Evolutionary conservation across 495 filamentous ascomycete genomes (phyloP), one percentile per base, ranked within the genome.

Genomic region (Cladorrhinum samala): DNA sequence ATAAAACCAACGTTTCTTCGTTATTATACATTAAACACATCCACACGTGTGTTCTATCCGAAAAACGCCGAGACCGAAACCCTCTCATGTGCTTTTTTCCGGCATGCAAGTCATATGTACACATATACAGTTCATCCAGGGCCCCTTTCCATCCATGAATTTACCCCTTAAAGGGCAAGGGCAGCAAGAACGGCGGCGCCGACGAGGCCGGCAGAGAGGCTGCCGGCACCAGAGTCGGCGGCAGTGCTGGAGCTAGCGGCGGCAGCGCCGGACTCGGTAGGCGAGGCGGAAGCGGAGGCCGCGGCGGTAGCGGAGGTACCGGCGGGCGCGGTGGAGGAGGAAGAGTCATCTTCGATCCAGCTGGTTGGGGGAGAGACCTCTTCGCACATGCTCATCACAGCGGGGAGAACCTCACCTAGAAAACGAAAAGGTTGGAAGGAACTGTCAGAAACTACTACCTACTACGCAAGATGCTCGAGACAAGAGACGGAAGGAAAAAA

Each of bases 381-480:
- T 21, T 51, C 53, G 50, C 58, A 60, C 46, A 60, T 40, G 45
- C 37, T n/a, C 38, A 51, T 55, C 9, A 51, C 54, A n/a, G 58
- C 54, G 50, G 58, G 58, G 17, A 60, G 58, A 18, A 60, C 58
- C 58, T 56, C 38, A 30, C 36, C 58, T 60, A 53, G 7, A 20
- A 13, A 8, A 9, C 8, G 4, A 2, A 17, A n/a, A 9, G 45
- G 45, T 27, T 19, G 17, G 45, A n/a, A n/a, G 30, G 24, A 11
- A 47, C 24, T 27, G 19, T 41, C n/a, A n/a, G n/a, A n/a, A n/a
- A n/a, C n/a, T n/a, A n/a, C n/a, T n/a, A n/a, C n/a, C n/a, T n/a
- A n/a, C n/a, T n/a, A n/a, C n/a, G n/a, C n/a, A n/a, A 3, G 48
- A 54, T 51, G 54, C 27, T 33, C 27, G 27, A 33, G 27, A 33